Base-by-base conservation (phyloP, 2,329 filamentous ascomycete species). In the Trichophyton simii region DNA sequence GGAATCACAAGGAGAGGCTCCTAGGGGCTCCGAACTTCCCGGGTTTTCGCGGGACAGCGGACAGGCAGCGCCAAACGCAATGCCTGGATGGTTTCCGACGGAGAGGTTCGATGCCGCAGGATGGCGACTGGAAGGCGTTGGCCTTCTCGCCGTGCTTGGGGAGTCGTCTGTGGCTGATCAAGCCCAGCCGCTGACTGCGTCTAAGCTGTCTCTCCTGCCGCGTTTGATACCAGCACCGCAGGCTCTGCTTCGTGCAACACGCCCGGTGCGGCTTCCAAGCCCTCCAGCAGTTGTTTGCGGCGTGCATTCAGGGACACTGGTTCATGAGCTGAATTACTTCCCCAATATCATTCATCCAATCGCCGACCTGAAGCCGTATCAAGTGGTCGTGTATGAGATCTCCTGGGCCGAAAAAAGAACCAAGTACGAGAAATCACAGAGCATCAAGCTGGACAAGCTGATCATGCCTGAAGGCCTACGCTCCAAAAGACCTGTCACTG, bases 171-270 rank as follows among this genome's bases (percentile, higher is more conserved):
- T 85, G 63, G 76, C 79, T 50, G 79, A 81, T 63, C 82, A 85
- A 67, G 74, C 79, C 1, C 83, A 85, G 68, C 76, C 80, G 58
- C 78, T 84, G 64, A 84, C 82, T 1, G 78, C 82, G n/a, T 82
- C 81, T 8, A 76, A 78, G 63, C 76, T 82, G 38, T 83, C 81
- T 65, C 76, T 82, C 44, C 74, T 85, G 2, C 83, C 83, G 31
- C 79, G 83, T 57, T 78, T 86, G 59, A 78, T 86, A 31, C 83
- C 83, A 7, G 83, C 83, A 1, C 83, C 83, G 0, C 83, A 86
- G 70, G 81, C 81, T 55, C 76, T 86, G n/a, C 73, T 86, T 55
- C 82, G 82, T 62, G 77, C 82, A 8, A 73, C 76, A 22, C 78
- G 83, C 2, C 82, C 82, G 6, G 74, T 73, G 31, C 78, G 82